phyloP scores from a whole-genome alignment of 2,329 filamentous ascomycete species.

The Colletotrichum tamarilloi region DNA sequence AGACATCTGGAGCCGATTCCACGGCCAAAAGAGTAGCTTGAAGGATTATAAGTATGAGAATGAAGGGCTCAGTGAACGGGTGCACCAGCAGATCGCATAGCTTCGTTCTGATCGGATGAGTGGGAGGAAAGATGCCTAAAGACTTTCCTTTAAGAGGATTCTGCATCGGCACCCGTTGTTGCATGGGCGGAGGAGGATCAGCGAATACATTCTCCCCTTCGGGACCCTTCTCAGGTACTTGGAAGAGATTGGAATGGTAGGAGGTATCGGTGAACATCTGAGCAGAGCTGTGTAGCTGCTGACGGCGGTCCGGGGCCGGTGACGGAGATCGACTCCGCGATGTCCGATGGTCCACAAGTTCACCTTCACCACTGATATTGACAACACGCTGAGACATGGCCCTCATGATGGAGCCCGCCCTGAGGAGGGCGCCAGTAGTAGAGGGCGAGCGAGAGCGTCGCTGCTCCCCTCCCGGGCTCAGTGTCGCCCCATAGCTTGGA shows the following conservation, averaged over 20 bases:
- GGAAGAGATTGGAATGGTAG: conserved; percentile 61
- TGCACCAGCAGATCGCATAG: conserved; percentile 89
- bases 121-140: conserved; percentile 83
- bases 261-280: conserved; percentile 58
- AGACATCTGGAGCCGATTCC: conserved; percentile 81
- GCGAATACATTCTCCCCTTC: conserved; percentile 45
- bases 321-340: conserved; percentile 70
- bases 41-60: conserved; percentile 86
- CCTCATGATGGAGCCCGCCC: conserved; percentile 80
- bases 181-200: conserved; percentile 44
- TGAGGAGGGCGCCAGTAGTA: conserved; percentile 71
- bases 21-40: conserved; percentile 91
- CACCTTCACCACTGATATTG: conserved; percentile 93
- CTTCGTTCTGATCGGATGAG: conserved; percentile 78
- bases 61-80: conserved; percentile 85
- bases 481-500: conserved; percentile 67
- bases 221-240: conserved; percentile 58
- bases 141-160: conserved; percentile 91
- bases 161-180: conserved; percentile 53
- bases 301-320: conserved; percentile 63
- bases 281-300: conserved; percentile 48
- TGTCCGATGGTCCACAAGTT: conserved; percentile 79
- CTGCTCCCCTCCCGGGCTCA: conserved; percentile 60
- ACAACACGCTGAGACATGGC: conserved; percentile 97
- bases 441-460: conserved; percentile 71